These are phyloP conservation scores for Solanum chmielewskii DNA, from an alignment of 257 asterid genomes.

Conservation along the genomic window DNA sequence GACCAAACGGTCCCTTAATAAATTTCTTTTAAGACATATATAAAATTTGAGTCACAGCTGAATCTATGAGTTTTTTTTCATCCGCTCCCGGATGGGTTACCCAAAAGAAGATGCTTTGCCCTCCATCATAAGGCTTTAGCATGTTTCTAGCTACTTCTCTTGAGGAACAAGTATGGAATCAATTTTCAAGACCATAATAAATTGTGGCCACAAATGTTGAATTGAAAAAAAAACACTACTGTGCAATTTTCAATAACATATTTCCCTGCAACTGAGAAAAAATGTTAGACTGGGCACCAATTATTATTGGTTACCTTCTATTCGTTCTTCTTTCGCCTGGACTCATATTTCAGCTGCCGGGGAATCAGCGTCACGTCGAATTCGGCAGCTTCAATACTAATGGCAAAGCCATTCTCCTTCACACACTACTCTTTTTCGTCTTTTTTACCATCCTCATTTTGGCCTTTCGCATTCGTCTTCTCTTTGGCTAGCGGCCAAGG, in stretches of 20 bases:
- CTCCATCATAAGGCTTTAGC: neutral
- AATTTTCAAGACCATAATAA: neutral
- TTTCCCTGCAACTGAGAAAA: neutral
- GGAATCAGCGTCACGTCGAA: slow-evolving; percentile 26
- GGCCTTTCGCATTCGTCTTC: slow-evolving; percentile 34
- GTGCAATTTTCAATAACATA: neutral
- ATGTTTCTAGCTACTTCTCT: neutral
- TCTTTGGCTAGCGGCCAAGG: neutral
- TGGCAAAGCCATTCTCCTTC: slow-evolving; percentile 40
- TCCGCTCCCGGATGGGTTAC: neutral
- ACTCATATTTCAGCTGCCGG: slow-evolving; percentile 45
- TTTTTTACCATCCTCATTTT: slow-evolving; percentile 38
- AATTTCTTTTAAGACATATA: neutral
- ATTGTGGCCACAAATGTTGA: neutral
- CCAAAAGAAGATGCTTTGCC: neutral
- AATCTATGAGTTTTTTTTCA: neutral
- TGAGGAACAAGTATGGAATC: neutral
- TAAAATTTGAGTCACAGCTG: neutral
- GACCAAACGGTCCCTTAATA: too few species aligned
- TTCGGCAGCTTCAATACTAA: slow-evolving; percentile 47
- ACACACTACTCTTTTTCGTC: slow-evolving; percentile 37
- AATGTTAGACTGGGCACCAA: slow-evolving; percentile 54
- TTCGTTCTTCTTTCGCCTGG: slow-evolving; percentile 50
- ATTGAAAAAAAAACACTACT: neutral
- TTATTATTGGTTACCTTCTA: slow-evolving; percentile 32